Evolutionary conservation across 352 stramenopile genomes (phyloP), one percentile per base, ranked within the genome.

Genomic region (Globisporangium irregulare): DNA sequence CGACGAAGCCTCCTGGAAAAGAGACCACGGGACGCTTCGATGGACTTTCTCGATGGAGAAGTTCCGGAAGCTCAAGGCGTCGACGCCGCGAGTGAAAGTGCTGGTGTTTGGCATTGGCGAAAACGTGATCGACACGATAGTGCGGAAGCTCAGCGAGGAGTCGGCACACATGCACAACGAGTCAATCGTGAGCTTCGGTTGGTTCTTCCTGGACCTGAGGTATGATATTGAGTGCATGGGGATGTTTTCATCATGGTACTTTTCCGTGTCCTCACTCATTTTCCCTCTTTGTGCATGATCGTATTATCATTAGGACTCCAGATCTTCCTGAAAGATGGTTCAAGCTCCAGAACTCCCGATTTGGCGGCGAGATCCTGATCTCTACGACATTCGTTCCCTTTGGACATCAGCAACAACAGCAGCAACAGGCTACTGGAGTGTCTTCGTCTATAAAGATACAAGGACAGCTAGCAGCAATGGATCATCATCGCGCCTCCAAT

Each of bases 181-280:
- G 54, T 69, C 67, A 25, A 79, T 91, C 62, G 69, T 89, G 56
- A 90, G 82, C 57, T 83, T 90, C 59, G 86, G 86, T 4, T 94
- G 85, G 84, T 91, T 94, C 71, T 93, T 94, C 64, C 72, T 94
- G 18, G 86, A 94, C 48, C 59, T 94, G 4, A 83, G 86, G 83
- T 92, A 36, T 25, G 69, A 58, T 8, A 12, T 20, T 18, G 43
- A 51, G 18, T 20, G 43, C 8, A 20, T 51, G 41, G 7, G 5
- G 4, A 22, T 50, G 15, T 22, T n/a, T 50, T 18, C 32, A 1
- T 50, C 6, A 50, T 18, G 14, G 5, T 50, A 22, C 15, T 50
- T 50, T 20, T 51, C 43, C 7, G 10, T 51, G 43, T 22, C 43
- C 43, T 51, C 43, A 51, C 46, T 15, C 1, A 20, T 54, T 62